Evolutionary conservation across 2,329 filamentous ascomycete genomes (phyloP).

Genomic region (Colletotrichum abscissum): DNA sequence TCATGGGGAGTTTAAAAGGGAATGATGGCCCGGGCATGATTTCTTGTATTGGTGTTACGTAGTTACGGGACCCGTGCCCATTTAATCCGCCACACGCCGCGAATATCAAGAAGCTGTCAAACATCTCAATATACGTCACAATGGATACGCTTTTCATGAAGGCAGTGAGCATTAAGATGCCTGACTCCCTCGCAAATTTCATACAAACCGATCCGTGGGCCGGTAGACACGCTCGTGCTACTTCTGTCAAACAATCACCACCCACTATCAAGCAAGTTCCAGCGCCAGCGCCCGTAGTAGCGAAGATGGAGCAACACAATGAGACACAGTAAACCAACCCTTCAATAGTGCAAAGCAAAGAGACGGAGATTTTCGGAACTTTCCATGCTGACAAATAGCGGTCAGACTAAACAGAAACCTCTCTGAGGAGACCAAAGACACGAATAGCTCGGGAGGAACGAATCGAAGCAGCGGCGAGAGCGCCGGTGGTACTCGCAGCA

Average conservation of each 20-base stretch:
- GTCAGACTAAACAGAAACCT: constrained; percentile 12
- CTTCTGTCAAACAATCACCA: neutral
- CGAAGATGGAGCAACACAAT: neutral
- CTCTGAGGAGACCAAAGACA: constrained; percentile 33
- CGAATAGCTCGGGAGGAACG: neutral
- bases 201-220: neutral
- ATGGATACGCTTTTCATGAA: neutral
- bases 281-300: neutral
- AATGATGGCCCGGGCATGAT: constrained; percentile 21
- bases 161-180: neutral
- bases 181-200: neutral
- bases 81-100: neutral
- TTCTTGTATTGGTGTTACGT: neutral
- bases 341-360: neutral
- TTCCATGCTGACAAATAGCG: neutral
- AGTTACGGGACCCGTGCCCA: neutral
- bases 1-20: neutral
- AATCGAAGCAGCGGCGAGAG: constrained; percentile 26
- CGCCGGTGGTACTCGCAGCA: constrained; percentile 10
- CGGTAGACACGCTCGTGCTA: neutral
- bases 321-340: neutral
- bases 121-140: neutral
- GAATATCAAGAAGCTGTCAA: neutral
- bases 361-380: neutral
- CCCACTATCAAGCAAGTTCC: no score